Base-by-base conservation (phyloP, 164 flowering plant species). In the Pachysandra terminalis region DNA sequence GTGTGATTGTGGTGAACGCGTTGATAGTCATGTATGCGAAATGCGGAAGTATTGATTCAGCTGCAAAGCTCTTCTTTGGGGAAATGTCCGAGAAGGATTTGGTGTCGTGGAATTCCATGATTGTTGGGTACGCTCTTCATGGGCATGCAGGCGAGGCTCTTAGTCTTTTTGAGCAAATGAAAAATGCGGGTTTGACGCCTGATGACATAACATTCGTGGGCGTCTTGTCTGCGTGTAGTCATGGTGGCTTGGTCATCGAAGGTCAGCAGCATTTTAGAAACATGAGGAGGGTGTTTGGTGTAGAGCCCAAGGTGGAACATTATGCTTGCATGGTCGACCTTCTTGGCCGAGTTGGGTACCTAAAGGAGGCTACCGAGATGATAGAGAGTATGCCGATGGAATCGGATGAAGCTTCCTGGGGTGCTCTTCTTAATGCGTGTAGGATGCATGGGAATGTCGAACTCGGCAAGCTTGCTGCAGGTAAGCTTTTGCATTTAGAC, bases 101-200 rank as follows among this genome's bases (percentile, higher is more conserved):
- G 75, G 85, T 81, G 24, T 81, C 90, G 28, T 84, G 87, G 86
- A 84, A 84, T 64, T 76, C 83, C 35, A 84, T 84, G 81, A 84
- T 84, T 70, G 57, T 71, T 1, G 86, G 78, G 23, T 84, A 65
- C 75, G 85, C 86, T 26, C 49, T 73, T 53, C 86, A 86, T 65
- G 87, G 90, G 24, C 68, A 70, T 61, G 80, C 82, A n/a, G 68
- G 70, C 58, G 49, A 76, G 70, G 80, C 85, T 12, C 68, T 86
- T n/a, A 9, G 28, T 21, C 73, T 76, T 45, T 86, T 82, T 57
- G 74, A 74, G 52, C 66, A 81, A 63, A 80, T 85, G 85, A 76
- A 26, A 48, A 24, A 26, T 41, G 45, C 15, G 32, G 71, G 73
- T 51, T 26, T 71, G 19, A 61, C 26, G 71, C 90, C 87, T 0